Conservation (phyloP, 345 rosid species). For the Heritiera fomes region DNA sequence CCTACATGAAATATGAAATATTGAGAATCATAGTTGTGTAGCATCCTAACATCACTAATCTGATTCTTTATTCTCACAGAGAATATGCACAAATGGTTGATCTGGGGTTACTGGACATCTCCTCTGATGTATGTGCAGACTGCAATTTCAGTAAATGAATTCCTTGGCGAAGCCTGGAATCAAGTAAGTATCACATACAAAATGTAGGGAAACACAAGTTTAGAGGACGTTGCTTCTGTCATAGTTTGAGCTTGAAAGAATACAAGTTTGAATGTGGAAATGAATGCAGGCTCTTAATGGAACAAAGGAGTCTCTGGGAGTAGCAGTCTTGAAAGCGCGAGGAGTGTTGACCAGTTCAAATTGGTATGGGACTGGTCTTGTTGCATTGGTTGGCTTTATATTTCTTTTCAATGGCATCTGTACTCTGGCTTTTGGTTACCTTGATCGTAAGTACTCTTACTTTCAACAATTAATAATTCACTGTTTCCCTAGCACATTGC, state of each 20-base stretch:
- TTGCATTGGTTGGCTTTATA: constrained; percentile 50
- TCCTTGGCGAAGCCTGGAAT: constrained; percentile 63
- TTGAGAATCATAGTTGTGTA: neutral
- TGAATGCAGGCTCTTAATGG: constrained; percentile 18
- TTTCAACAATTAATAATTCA: constrained; percentile 10
- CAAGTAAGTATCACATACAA: constrained; percentile 34
- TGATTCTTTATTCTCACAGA: constrained; percentile 37
- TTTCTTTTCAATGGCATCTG: constrained; percentile 49
- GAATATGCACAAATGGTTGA: constrained; percentile 77
- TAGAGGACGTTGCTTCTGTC: neutral
- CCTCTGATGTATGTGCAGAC: constrained; percentile 83
- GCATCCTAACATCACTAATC: neutral
- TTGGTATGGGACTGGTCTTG: constrained; percentile 74
- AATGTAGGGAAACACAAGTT: neutral
- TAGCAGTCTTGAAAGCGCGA: constrained; percentile 43
- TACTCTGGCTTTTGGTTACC: constrained; percentile 50
- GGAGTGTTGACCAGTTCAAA: constrained; percentile 42
- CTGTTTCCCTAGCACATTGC: neutral
- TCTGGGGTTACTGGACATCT: constrained; percentile 87
- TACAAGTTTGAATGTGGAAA: neutral
- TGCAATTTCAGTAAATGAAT: constrained; percentile 64
- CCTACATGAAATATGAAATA: neutral
- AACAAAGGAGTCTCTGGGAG: constrained; percentile 42
- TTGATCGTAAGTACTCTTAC: constrained; percentile 42
- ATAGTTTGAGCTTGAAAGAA: constrained; percentile 1